Conservation (phyloP, 805 yeast genomes). For the Kodamaea sagamina region DNA sequence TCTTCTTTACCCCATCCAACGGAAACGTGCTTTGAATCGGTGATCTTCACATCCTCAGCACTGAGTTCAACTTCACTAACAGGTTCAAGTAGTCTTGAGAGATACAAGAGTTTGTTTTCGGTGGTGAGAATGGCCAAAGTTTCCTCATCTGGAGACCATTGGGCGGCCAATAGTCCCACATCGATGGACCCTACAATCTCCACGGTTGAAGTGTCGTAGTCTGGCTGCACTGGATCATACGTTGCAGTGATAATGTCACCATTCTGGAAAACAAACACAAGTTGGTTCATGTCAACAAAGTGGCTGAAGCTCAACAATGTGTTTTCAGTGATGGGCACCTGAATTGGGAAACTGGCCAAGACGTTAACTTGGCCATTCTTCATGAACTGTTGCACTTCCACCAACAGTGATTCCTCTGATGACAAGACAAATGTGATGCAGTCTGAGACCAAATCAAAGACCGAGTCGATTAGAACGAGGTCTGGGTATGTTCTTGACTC, state of each 20-base stretch:
- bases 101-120: constrained; percentile 59
- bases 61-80: constrained; percentile 62
- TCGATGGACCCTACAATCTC: constrained; percentile 87
- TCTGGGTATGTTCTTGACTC: constrained; percentile 66
- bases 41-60: constrained; percentile 58
- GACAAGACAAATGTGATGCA: constrained; percentile 66
- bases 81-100: constrained; percentile 79
- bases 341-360: constrained; percentile 62
- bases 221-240: constrained; percentile 51
- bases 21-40: constrained; percentile 77
- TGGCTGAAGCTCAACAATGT: constrained; percentile 59
- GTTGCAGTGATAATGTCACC: constrained; percentile 78
- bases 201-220: constrained; percentile 56
- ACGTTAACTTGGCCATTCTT: constrained; percentile 60
- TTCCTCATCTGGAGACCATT: constrained; percentile 94
- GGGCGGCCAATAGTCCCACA: constrained; percentile 66
- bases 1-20: constrained; percentile 99
- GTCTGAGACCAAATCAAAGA: constrained; percentile 74
- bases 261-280: constrained; percentile 63
- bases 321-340: constrained; percentile 27
- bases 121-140: constrained; percentile 67
- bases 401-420: constrained; percentile 49
- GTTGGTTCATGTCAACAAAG: constrained; percentile 66
- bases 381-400: constrained; percentile 77
- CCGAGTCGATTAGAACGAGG: constrained; percentile 51